Percentiles rank a stretch among this genome's conserved stretches.
Evolutionary conservation across 768 basidiomycete genomes (phyloP).

Genomic region (Hirschioporus abietinus): DNA sequence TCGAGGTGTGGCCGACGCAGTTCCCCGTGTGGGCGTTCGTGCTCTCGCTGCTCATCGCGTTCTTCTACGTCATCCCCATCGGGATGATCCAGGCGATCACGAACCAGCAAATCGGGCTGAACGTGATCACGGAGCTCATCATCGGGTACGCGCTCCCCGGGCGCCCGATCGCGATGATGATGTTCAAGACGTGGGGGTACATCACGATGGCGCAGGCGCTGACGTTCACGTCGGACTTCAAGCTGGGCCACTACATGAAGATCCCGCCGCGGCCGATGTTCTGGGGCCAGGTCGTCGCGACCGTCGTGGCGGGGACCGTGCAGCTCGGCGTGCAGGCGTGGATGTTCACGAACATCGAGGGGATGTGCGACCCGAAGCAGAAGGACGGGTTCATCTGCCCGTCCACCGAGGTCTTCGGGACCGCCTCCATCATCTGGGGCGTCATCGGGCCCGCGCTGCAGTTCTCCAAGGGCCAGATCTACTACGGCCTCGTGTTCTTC

Average conservation of each 20-base stretch:
- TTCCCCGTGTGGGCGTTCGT: constrained; percentile 36
- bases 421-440: constrained; percentile 35
- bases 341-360: constrained; percentile 53
- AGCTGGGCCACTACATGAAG: constrained; percentile 26
- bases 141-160: constrained; percentile 34
- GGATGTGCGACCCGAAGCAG: constrained; percentile 21
- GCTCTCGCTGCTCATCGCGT: constrained; percentile 24
- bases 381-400: constrained; percentile 10
- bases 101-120: constrained; percentile 32
- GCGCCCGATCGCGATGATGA: constrained; percentile 33
- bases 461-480: constrained; percentile 19
- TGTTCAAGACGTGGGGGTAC: constrained; percentile 32
- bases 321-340: constrained; percentile 14
- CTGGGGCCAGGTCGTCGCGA: constrained; percentile 30
- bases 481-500: constrained; percentile 20
- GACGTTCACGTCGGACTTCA: constrained; percentile 30
- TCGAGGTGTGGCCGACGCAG: constrained; percentile 34
- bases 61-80: constrained; percentile 32
- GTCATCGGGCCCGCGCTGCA: constrained; percentile 25
- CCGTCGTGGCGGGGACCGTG: constrained; percentile 41
- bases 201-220: constrained; percentile 31
- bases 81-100: constrained; percentile 38
- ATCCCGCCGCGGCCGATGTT: constrained; percentile 27
- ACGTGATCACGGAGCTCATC: constrained; percentile 36
- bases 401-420: constrained; percentile 33